Percentiles rank a stretch among this genome's conserved stretches.
phyloP scores from a whole-genome alignment of 805 yeast genomes.

The Dipodascopsis tothii region DNA sequence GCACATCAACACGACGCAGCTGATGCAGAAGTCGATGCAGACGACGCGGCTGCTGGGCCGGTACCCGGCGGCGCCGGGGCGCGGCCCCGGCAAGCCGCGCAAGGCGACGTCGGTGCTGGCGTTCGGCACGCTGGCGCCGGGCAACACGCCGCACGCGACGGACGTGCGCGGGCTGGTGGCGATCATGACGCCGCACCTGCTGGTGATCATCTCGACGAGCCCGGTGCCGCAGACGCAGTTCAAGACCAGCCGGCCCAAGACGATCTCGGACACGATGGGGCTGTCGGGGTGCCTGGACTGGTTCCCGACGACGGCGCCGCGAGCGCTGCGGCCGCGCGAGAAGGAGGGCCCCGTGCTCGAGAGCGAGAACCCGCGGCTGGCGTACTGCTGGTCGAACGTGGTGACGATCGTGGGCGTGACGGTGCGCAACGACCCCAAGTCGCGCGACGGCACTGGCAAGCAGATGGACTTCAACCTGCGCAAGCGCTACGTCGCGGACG shows the following conservation, averaged over 20 bases:
- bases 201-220: slow-evolving; percentile 49
- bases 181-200: slow-evolving; percentile 44
- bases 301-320: slow-evolving; percentile 48
- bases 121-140: slow-evolving; percentile 52
- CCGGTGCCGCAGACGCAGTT: slow-evolving; percentile 49
- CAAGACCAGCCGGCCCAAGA: slow-evolving; percentile 45
- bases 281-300: slow-evolving; percentile 47
- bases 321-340: neutral
- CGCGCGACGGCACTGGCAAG: neutral
- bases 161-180: slow-evolving; percentile 58
- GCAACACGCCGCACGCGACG: slow-evolving; percentile 45
- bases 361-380: slow-evolving; percentile 43
- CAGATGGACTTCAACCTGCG: slow-evolving; percentile 35
- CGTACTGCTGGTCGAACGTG: slow-evolving; percentile 61
- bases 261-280: slow-evolving; percentile 26
- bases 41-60: slow-evolving; percentile 50
- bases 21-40: slow-evolving; percentile 44
- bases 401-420: slow-evolving; percentile 48
- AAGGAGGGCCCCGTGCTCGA: slow-evolving; percentile 1
- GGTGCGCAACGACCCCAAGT: neutral
- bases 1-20: slow-evolving; percentile 56
- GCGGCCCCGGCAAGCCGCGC: slow-evolving; percentile 7
- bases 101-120: slow-evolving; percentile 35
- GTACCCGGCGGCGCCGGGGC: slow-evolving; percentile 30
- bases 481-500: slow-evolving; percentile 41